phyloP scores from a whole-genome alignment of 2,329 filamentous ascomycete species.

The Ophiostoma triangulosporum region DNA sequence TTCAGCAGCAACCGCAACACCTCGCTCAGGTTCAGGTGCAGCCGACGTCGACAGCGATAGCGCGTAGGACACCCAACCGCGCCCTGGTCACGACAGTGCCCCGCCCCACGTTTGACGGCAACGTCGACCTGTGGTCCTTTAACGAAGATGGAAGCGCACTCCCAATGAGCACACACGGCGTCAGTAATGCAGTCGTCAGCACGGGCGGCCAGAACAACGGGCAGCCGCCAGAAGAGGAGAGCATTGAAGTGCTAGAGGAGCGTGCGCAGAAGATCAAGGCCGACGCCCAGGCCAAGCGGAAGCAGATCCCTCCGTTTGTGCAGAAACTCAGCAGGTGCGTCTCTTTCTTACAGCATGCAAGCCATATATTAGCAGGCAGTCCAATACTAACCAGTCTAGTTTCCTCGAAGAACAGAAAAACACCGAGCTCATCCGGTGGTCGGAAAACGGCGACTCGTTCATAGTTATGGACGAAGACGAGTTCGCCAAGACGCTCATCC shows the following conservation, averaged over 20 bases:
- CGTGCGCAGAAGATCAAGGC: conserved; percentile 70
- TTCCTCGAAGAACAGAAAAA: conserved; percentile 91
- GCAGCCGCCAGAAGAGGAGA: conserved; percentile 45
- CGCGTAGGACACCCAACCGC: conserved; percentile 38
- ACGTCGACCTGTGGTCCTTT: conserved; percentile 29
- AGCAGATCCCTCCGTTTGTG: conserved; percentile 94
- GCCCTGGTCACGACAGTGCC: conserved; percentile 32
- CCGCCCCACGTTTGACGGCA: conserved; percentile 25
- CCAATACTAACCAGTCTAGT: conserved; percentile 36
- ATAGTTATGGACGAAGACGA: conserved; percentile 95
- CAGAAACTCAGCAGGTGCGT: conserved; percentile 87
- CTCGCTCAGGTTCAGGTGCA: conserved; percentile 13
- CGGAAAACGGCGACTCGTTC: conserved; percentile 90
- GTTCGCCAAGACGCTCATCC: conserved; percentile 92
- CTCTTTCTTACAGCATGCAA: not conserved
- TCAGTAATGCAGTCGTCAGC: not conserved
- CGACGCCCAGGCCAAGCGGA: conserved; percentile 78
- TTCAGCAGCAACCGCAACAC: conserved; percentile 15
- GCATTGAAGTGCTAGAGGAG: conserved; percentile 65
- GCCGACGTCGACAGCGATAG: conserved; percentile 33
- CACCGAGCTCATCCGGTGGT: conserved; percentile 92
- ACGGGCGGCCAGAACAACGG: not conserved
- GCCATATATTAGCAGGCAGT: conserved; percentile 12
- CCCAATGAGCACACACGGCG: not conserved
- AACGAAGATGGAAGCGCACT: conserved; percentile 25